Conservation (phyloP, 2,329 filamentous ascomycete genomes). For the Nannizziopsis barbatae region DNA sequence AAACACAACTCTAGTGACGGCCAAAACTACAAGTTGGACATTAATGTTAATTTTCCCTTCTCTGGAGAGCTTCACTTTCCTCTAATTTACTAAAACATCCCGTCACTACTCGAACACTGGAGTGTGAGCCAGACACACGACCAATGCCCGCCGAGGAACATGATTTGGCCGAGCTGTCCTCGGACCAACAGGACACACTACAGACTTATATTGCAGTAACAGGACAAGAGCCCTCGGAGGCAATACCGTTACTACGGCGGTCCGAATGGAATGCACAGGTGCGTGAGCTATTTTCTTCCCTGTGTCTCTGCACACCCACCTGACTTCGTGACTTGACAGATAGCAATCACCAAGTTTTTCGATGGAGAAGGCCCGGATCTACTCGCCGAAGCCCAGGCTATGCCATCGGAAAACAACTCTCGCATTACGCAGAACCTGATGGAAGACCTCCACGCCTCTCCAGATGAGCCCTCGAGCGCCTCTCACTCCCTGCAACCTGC, state of each 20-base stretch:
- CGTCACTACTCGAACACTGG: not conserved
- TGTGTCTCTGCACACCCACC: not conserved
- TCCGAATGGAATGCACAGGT: conserved; percentile 97
- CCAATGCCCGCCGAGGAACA: conserved; percentile 36
- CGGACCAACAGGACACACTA: conserved; percentile 69
- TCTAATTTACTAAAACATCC: not conserved
- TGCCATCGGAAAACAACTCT: conserved; percentile 47
- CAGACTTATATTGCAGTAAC: conserved; percentile 85
- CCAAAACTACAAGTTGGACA: too few relatives aligned
- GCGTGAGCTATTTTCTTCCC: not conserved
- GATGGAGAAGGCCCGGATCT: conserved; percentile 83
- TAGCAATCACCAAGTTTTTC: conserved; percentile 94
- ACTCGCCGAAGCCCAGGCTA: conserved; percentile 61
- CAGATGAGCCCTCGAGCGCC: conserved; percentile 31
- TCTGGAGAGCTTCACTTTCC: too few relatives aligned
- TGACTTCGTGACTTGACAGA: conserved; percentile 42
- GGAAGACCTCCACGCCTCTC: conserved; percentile 47
- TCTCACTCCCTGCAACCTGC: conserved; percentile 50
- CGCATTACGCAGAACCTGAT: conserved; percentile 63
- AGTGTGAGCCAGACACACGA: too few relatives aligned
- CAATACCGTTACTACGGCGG: conserved; percentile 65
- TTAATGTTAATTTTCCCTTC: too few relatives aligned
- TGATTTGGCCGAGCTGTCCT: conserved; percentile 56
- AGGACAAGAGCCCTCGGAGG: conserved; percentile 64
- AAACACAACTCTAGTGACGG: too few relatives aligned